Evolutionary conservation across 2,329 filamentous ascomycete genomes (phyloP), one percentile per base, ranked within the genome.

Genomic region (Blumeriella jaapii): DNA sequence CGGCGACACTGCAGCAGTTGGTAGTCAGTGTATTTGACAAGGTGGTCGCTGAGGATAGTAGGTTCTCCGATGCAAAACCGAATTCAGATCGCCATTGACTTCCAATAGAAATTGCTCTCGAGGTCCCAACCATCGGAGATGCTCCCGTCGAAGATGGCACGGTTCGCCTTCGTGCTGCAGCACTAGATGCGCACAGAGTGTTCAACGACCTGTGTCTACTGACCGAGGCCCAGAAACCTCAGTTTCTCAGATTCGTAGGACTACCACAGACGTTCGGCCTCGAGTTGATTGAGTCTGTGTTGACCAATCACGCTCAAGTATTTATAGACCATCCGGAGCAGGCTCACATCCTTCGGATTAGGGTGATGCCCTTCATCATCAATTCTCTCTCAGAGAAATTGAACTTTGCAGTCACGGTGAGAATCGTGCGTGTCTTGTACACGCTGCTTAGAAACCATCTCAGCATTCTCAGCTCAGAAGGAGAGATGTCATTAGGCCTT

Each of bases 11-110:
- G 35, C 89, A 95, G 59, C 91, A 96, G 58, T 71, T 98, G 10
- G 78, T 96, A 6, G 84, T 91, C 19, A 81, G 83, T 1, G 82
- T 94, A 0, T 96, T 95, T 59, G 91, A 96, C 56, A 91, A 93
- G 56, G 85, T 95, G 2, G 72, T 78, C 1, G 63, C 65, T 5
- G 86, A 95, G 63, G 86, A 95, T 55, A 78, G 78, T 80, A 60
- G 56, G 73, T 67, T 9, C 12, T 31, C 29, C 5, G 14, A n/a
- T n/a, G n/a, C n/a, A 9, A 12, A 34, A 10, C 13, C 5, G 6
- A 22, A 8, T 8, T 8, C 4, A 15, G 13, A 18, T 14, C 23
- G 9, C 12, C 28, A n/a, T 23, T 34, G 8, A 34, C 19, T 31
- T 4, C 3, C 16, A 3, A 28, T 23, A 44, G 54, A 52, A 41